These are phyloP conservation scores for Rhizopogon roseolus DNA, from an alignment of 768 basidiomycete genomes.

Conservation along the genomic window DNA sequence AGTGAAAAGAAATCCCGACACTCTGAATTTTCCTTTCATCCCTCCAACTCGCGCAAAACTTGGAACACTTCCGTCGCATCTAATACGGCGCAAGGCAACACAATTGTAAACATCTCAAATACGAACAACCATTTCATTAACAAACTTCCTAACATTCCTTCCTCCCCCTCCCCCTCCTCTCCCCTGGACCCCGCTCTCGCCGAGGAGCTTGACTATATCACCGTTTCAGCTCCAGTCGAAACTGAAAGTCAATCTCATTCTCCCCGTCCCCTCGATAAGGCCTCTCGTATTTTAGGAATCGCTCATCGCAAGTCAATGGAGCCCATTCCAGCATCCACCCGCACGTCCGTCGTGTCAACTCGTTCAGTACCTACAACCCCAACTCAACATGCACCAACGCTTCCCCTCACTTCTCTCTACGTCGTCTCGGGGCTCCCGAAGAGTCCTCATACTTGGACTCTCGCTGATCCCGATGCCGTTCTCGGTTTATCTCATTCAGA, in stretches of 20 bases:
- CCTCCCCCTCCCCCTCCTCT: conserved; percentile 51
- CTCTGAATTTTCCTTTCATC: conserved; percentile 42
- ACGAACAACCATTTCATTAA: conserved; percentile 1
- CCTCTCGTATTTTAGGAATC: conserved; percentile 74
- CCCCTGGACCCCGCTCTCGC: conserved; percentile 37
- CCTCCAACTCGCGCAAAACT: conserved; percentile 8
- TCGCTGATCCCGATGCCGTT: conserved; percentile 80
- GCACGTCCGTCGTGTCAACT: conserved; percentile 75
- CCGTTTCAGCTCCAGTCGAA: conserved; percentile 29
- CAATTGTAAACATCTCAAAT: conserved; percentile 9
- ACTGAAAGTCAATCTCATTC: conserved; percentile 30
- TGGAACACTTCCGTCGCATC: conserved; percentile 1
- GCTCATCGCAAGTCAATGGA: conserved; percentile 77
- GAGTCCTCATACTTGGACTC: conserved; percentile 85
- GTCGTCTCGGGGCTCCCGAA: conserved; percentile 88
- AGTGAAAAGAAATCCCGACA: conserved; percentile 43
- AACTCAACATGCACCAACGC: conserved; percentile 61
- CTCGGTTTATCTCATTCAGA: conserved; percentile 78
- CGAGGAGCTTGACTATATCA: conserved; percentile 75
- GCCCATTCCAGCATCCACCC: conserved; percentile 72
- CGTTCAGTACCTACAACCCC: conserved; percentile 39
- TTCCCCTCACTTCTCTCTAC: conserved; percentile 79
- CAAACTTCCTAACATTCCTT: conserved; percentile 25
- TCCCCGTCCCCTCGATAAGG: conserved; percentile 57
- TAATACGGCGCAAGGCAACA: conserved; percentile 6